These are phyloP conservation scores for Microbotryum intermedium DNA, from an alignment of 1,284 basidiomycete species.

Conservation along the genomic window DNA sequence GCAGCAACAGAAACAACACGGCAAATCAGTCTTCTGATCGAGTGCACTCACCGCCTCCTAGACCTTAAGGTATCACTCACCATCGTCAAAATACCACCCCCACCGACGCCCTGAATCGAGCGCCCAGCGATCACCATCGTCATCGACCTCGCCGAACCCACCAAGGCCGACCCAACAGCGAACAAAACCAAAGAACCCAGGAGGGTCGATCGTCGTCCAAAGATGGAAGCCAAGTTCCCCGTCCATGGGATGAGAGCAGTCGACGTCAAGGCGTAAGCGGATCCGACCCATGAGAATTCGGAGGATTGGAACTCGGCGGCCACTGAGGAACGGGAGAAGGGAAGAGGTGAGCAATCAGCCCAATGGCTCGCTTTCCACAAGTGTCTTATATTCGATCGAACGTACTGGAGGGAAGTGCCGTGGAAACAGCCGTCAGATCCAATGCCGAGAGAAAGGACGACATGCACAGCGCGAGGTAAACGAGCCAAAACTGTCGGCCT, in stretches of 20 bases:
- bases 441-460: constrained; percentile 20
- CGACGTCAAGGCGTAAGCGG: constrained; percentile 30
- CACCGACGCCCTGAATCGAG: constrained; percentile 39
- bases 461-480: constrained; percentile 21
- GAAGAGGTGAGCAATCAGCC: no score
- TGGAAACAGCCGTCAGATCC: constrained; percentile 32
- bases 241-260: constrained; percentile 34
- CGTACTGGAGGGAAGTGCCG: constrained; percentile 17
- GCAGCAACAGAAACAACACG: not conserved
- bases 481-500: constrained; percentile 8
- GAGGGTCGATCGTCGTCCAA: constrained; percentile 35
- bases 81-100: constrained; percentile 29
- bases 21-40: not conserved
- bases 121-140: constrained; percentile 36
- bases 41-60: no score
- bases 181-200: constrained; percentile 37
- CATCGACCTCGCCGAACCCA: constrained; percentile 37
- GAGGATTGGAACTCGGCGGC: constrained; percentile 22
- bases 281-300: constrained; percentile 32
- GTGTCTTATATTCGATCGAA: not conserved
- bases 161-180: constrained; percentile 37
- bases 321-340: constrained; percentile 2
- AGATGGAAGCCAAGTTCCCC: constrained; percentile 29
- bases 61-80: not conserved
- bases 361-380: not conserved